phyloP scores from a whole-genome alignment of 768 basidiomycete genomes.

The Rubroboletus pulcherrimus region DNA sequence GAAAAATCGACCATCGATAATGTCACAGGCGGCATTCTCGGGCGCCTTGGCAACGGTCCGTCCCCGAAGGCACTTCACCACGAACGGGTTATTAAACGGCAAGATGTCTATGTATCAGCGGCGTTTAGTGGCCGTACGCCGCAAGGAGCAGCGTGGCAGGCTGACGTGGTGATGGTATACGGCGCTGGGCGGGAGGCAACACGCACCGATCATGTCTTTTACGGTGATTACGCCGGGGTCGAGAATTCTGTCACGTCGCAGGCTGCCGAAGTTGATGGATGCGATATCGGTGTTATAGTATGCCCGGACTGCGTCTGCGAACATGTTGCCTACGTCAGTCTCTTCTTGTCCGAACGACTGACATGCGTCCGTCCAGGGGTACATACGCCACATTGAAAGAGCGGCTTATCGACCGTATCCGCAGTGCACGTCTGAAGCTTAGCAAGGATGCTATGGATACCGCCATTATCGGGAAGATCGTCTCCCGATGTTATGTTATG shows the following conservation, averaged over 20 bases:
- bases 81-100: slow-evolving; percentile 2
- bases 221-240: background rate
- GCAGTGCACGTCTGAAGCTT: background rate
- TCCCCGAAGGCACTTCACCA: slow-evolving; percentile 4
- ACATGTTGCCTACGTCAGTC: slow-evolving; percentile 2
- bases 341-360: background rate
- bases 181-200: background rate
- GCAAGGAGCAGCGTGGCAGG: background rate
- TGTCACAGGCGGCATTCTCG: slow-evolving; percentile 6
- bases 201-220: slow-evolving; percentile 15
- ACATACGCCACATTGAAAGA: slow-evolving; percentile 2
- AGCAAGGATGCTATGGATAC: background rate
- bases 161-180: background rate
- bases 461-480: slow-evolving; percentile 4
- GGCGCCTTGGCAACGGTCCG: slow-evolving; percentile 3
- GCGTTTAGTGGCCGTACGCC: background rate
- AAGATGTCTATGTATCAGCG: background rate
- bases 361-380: slow-evolving; percentile 5
- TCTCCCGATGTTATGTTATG: slow-evolving; percentile 3
- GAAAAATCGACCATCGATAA: slow-evolving; percentile 6
- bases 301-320: slow-evolving; percentile 18
- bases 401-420: background rate
- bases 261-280: slow-evolving; percentile 2
- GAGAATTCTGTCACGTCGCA: slow-evolving; percentile 8
- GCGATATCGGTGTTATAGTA: slow-evolving; percentile 16